Evolutionary conservation across 306 rosid genomes (phyloP).

Genomic region (Hippophae rhamnoides): DNA sequence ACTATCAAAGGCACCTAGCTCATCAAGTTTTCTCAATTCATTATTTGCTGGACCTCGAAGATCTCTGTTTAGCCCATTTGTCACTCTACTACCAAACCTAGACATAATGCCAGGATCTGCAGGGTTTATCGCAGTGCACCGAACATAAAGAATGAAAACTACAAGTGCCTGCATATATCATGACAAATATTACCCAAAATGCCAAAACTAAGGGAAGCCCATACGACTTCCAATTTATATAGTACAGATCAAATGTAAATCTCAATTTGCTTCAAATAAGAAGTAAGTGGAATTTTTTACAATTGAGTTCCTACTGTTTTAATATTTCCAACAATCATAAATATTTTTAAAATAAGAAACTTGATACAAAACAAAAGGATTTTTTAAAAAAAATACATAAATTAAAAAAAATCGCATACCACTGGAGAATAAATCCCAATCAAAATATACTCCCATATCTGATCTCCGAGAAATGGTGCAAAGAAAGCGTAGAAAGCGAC

Average conservation of each 20-base stretch:
- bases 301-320: no score
- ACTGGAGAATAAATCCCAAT: constrained; percentile 70
- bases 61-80: constrained; percentile 31
- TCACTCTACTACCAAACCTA: constrained; percentile 44
- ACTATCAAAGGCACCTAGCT: constrained; percentile 45
- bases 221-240: no score
- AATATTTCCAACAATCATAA: no score
- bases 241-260: no score
- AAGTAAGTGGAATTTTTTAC: no score
- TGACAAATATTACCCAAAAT: constrained; percentile 13
- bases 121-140: constrained; percentile 96
- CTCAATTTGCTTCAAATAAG: no score
- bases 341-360: no score
- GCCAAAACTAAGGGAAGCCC: background rate
- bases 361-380: no score
- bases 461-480: constrained; percentile 91
- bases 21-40: constrained; percentile 48
- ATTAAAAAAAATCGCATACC: constrained; percentile 40
- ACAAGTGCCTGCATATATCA: constrained; percentile 67
- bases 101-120: constrained; percentile 97
- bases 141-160: constrained; percentile 81
- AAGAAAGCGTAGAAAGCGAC: constrained; percentile 88
- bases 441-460: constrained; percentile 59
- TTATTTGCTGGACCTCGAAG: constrained; percentile 45
- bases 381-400: background rate